Base-by-base conservation (phyloP, 2,329 filamentous ascomycete species). In the Fusarium coffeatum region DNA sequence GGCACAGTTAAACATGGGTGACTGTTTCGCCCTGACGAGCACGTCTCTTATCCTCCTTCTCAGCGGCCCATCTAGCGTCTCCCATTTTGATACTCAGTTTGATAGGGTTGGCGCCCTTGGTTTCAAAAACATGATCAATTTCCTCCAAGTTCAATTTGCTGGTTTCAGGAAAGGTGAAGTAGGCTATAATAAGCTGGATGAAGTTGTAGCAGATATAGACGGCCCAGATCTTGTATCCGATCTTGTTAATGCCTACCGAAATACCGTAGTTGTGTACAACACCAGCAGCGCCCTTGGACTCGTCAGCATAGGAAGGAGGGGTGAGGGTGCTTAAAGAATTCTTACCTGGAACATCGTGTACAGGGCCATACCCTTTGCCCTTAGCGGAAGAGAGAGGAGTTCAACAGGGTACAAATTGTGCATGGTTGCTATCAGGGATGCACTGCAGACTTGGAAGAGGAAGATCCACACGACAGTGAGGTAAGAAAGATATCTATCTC, bases 261-360 rank as follows among this genome's bases (percentile, higher is more conserved):
- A 37, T 37, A 18, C 34, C 34, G 5, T 37, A 37, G 9, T 37
- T 37, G 34, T 37, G 34, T 7, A 37, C 34, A n/a, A 37, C 34
- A 37, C 34, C 34, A 2, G 34, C 34, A n/a, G 34, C 34, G 4
- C 34, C 34, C 34, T 37, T 37, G 16, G 3, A 11, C 11, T n/a
- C 9, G 3, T 37, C 34, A 37, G 34, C 5, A 37, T n/a, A 6
- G 11, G 5, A 6, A 10, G 9, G 9, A 37, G 16, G 9, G 16
- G 16, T 6, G 16, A n/a, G 5, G 5, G 3, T 4, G 16, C 16
- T 37, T 5, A 37, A 9, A n/a, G 5, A 1, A n/a, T 11, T 0
- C 32, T 37, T 37, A 37, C 34, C 3, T 37, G 34, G 16, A 37
- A 37, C 34, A 37, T 37, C 3, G 34, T 37, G 34, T 37, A 37